These are phyloP conservation scores for Tagetes patula DNA, from an alignment of 129 eudicot genomes.

Conservation along the genomic window DNA sequence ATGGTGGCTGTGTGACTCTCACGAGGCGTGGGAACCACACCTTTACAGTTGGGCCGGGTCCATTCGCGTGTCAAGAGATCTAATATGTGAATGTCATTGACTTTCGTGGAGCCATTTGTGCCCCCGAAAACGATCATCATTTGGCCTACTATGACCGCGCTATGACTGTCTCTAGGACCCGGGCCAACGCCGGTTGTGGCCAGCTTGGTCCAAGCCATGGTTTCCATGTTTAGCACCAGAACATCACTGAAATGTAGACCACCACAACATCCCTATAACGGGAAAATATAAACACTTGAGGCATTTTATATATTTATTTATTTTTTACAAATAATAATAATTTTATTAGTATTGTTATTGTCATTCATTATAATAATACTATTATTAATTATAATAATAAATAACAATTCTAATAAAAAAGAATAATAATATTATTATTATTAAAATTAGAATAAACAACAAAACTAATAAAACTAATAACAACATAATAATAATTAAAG, in stretches of 20 bases:
- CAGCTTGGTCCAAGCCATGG: constrained; percentile 78
- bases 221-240: constrained; percentile 64
- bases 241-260: constrained; percentile 91
- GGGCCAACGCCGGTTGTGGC: constrained; percentile 75
- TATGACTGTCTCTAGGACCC: constrained; percentile 94
- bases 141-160: constrained; percentile 62
- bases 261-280: constrained; percentile 85
- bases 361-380: too few relatives aligned
- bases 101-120: constrained; percentile 78
- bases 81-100: constrained; percentile 67
- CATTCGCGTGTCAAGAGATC: constrained; percentile 71
- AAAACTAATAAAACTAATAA: too few relatives aligned
- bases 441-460: too few relatives aligned
- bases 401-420: too few relatives aligned
- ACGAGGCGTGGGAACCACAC: constrained; percentile 72
- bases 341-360: too few relatives aligned
- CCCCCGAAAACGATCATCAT: constrained; percentile 88
- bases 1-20: constrained; percentile 92
- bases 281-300: not conserved
- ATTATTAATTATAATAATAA: too few relatives aligned
- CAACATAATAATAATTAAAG: too few relatives aligned
- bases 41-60: constrained; percentile 66
- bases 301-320: too few relatives aligned
- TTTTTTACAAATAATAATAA: too few relatives aligned
- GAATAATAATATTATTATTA: too few relatives aligned